Evolutionary conservation across 129 eudicot species (phyloP).

Genomic region (Chrysanthemum makinoi): DNA sequence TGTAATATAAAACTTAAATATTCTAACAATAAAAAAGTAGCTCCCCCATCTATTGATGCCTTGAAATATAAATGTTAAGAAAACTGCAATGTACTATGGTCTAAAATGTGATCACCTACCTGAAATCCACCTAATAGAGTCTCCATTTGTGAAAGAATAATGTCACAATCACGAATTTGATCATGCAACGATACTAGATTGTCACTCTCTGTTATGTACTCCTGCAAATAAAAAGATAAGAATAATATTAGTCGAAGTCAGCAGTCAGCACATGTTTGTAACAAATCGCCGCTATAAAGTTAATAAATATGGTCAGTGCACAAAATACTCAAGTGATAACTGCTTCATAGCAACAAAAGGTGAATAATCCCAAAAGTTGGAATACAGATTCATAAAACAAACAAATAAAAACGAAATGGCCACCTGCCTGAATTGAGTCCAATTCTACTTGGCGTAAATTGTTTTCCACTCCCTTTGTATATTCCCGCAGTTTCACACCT

Average conservation of each 20-base stretch:
- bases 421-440: conserved; percentile 87
- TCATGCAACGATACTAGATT: conserved; percentile 95
- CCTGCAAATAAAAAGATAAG: conserved; percentile 47
- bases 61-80: neutral
- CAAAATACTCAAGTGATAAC: conserved; percentile 4
- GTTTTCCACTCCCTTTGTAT: conserved; percentile 94
- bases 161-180: conserved; percentile 94
- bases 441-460: conserved; percentile 86
- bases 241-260: neutral
- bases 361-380: neutral
- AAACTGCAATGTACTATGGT: conserved; percentile 2
- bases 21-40: neutral
- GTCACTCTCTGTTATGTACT: conserved; percentile 95
- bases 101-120: conserved; percentile 42
- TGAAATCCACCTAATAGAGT: conserved; percentile 92
- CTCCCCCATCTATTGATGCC: neutral
- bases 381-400: conserved; percentile 9
- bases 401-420: conserved; percentile 10
- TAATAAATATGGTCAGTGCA: neutral
- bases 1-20: conserved; percentile 4
- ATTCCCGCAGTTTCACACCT: conserved; percentile 83
- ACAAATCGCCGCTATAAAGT: no score
- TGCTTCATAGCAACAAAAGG: conserved; percentile 7
- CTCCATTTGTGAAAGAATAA: conserved; percentile 93
- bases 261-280: no score